These are phyloP conservation scores for Shiraia bambusicola DNA, from an alignment of 2,329 filamentous ascomycete species.

Conservation along the genomic window DNA sequence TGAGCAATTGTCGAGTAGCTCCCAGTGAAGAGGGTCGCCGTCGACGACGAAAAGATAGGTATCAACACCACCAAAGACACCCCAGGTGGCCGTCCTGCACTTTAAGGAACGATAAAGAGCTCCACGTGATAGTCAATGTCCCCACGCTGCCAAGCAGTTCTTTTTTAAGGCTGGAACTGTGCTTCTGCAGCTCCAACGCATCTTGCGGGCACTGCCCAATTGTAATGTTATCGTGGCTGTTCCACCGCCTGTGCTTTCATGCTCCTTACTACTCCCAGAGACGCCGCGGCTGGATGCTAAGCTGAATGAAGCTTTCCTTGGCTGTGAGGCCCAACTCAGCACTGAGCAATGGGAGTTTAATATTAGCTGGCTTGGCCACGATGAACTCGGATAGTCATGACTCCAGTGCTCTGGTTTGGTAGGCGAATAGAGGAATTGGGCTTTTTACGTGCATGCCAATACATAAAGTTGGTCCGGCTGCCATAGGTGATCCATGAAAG, in stretches of 20 bases:
- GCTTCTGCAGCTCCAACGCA: conserved; percentile 7
- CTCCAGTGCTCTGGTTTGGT: conserved; percentile 3
- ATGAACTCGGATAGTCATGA: neutral
- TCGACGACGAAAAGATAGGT: neutral
- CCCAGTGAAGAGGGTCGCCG: neutral
- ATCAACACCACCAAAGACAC: conserved; percentile 1
- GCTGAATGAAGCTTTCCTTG: conserved; percentile 10
- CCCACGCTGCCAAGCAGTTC: conserved; percentile 7
- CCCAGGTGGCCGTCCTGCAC: conserved; percentile 4
- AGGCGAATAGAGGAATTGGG: conserved; percentile 1
- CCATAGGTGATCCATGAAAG: conserved; percentile 1
- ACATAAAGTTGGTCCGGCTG: neutral
- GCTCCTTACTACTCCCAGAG: conserved; percentile 4
- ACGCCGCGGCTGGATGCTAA: conserved; percentile 7
- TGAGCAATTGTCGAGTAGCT: neutral
- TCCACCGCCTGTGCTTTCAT: conserved; percentile 4
- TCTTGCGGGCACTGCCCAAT: conserved; percentile 8
- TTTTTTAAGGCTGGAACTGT: conserved; percentile 10
- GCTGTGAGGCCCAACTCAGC: neutral
- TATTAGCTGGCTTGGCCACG: conserved; percentile 1
- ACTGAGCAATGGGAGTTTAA: neutral
- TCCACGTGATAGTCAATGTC: conserved; percentile 1
- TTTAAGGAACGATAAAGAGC: conserved; percentile 5
- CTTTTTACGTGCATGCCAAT: conserved; percentile 5
- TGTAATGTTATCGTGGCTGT: conserved; percentile 14